phyloP scores from a whole-genome alignment of 805 yeast species.

The Candida pseudoglaebosa region DNA sequence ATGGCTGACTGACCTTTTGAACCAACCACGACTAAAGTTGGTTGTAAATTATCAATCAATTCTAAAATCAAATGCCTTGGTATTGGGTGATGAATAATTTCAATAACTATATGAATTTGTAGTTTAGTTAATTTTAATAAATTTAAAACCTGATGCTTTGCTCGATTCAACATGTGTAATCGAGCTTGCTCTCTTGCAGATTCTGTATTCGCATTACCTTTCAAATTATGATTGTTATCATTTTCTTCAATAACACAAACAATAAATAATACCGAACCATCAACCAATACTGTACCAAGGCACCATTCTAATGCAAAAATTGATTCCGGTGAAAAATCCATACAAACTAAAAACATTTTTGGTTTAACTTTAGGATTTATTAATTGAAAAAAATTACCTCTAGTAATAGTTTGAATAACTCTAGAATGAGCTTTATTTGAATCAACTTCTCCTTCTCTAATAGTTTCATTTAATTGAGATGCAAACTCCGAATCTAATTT shows the following conservation, averaged over 20 bases:
- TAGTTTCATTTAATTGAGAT: slow-evolving; percentile 46
- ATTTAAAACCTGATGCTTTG: slow-evolving; percentile 42
- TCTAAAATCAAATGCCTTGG: slow-evolving; percentile 70
- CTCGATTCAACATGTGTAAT: slow-evolving; percentile 37
- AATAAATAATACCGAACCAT: slow-evolving; percentile 76
- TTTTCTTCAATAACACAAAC: slow-evolving; percentile 55
- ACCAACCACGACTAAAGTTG: slow-evolving; percentile 72
- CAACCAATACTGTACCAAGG: slow-evolving; percentile 77
- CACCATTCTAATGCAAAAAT: slow-evolving; percentile 84
- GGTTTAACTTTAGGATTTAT: slow-evolving; percentile 41
- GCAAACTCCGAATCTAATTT: slow-evolving; percentile 60
- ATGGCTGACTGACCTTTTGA: slow-evolving; percentile 70
- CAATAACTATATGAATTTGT: slow-evolving; percentile 69
- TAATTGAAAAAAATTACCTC: slow-evolving; percentile 61
- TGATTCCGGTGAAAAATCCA: slow-evolving; percentile 82
- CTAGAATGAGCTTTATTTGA: slow-evolving; percentile 50
- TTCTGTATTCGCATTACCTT: slow-evolving; percentile 35
- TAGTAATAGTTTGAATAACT: slow-evolving; percentile 64
- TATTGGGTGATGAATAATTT: slow-evolving; percentile 71
- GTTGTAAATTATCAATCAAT: slow-evolving; percentile 65
- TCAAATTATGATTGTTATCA: slow-evolving; percentile 39
- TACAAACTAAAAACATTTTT: slow-evolving; percentile 68
- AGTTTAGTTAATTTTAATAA: slow-evolving; percentile 62
- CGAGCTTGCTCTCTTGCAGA: slow-evolving; percentile 32
- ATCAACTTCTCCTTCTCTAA: slow-evolving; percentile 53